Evolutionary conservation across 768 basidiomycete species (phyloP).

Genomic region (Phlebiopsis flavidoalba): DNA sequence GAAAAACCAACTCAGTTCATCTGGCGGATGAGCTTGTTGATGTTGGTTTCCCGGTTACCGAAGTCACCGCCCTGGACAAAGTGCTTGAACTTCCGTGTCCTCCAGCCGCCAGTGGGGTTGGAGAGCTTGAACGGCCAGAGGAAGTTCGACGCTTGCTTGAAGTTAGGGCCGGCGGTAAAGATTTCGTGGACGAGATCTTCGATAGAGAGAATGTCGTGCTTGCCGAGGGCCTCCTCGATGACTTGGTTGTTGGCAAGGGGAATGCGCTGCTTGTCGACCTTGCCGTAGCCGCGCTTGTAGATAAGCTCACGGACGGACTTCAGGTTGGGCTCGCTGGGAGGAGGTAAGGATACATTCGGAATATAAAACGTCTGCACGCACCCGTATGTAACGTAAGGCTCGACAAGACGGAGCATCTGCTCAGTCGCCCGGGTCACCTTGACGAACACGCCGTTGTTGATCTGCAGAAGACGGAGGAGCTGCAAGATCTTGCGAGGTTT

Average conservation of each 20-base stretch:
- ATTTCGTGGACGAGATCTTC: constrained; percentile 99
- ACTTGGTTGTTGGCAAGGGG: constrained; percentile 90
- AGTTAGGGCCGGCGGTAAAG: constrained; percentile 91
- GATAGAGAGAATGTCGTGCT: constrained; percentile 93
- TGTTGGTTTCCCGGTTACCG: constrained; percentile 94
- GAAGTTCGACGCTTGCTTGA: constrained; percentile 98
- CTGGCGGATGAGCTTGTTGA: constrained; percentile 95
- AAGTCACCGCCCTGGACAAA: constrained; percentile 95
- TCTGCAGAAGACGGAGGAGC: constrained; percentile 96
- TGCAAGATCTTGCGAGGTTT: constrained; percentile 99
- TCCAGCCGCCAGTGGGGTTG: constrained; percentile 98
- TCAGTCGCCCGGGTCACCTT: constrained; percentile 95
- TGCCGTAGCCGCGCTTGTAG: constrained; percentile 99
- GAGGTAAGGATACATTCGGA: neutral
- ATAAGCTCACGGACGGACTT: constrained; percentile 95
- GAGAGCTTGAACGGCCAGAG: constrained; percentile 99
- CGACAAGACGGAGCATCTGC: constrained; percentile 97
- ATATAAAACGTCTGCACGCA: constrained; percentile 29
- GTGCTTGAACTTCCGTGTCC: constrained; percentile 96
- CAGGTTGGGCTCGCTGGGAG: constrained; percentile 83
- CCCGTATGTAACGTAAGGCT: constrained; percentile 98
- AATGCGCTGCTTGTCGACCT: constrained; percentile 96
- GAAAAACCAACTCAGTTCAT: constrained; percentile 61
- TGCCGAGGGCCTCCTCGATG: constrained; percentile 87
- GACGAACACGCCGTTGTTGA: constrained; percentile 99